Evolutionary conservation across 306 rosid genomes (phyloP), one percentile per base, ranked within the genome.

Genomic region (Cucumis hystrix): DNA sequence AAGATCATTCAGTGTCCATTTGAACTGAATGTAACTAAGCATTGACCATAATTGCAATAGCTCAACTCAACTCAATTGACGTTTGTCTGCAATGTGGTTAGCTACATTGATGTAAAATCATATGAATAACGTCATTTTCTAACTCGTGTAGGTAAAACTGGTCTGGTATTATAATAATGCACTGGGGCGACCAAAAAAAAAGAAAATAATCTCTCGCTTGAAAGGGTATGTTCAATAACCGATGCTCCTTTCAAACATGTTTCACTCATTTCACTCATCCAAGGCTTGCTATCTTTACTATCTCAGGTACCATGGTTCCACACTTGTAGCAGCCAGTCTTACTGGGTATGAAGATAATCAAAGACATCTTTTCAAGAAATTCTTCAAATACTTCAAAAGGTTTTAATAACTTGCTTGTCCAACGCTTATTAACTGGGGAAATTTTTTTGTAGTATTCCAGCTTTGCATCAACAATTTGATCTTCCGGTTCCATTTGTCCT

Each of bases 131-230:
- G 3, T 28, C 25, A 49, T 71, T 28, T 69, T 28, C 76, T 72
- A 72, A 72, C 82, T 75, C 77, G 77, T 86, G 82, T 84, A 95
- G 97, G 99, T 95, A 81, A 95, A 95, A 85, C 86, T 95, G 84
- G 97, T 91, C 39, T 95, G 99, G 99, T 95, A 95, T 81, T 95
- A 95, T 85, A 87, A 88, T 86, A 95, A 95, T 77, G 96, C 99
- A 23, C 98, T 91, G 82, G 98, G 98, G 83, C 87, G 93, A 79
- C 96, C 99, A 59, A 56, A 88, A 71, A 95, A 95, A 78, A 95
- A 95, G 87, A 95, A 95, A 82, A 87, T 95, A 84, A 95, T 95
- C 64, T 97, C 97, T 77, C 96, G 98, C 73, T 30, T 78, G 37
- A 95, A 92, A 89, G 83, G 97, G 98, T 95, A 95, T 11, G 52